Evolutionary conservation across 768 basidiomycete species (phyloP).

Genomic region (Tricholomella constricta): DNA sequence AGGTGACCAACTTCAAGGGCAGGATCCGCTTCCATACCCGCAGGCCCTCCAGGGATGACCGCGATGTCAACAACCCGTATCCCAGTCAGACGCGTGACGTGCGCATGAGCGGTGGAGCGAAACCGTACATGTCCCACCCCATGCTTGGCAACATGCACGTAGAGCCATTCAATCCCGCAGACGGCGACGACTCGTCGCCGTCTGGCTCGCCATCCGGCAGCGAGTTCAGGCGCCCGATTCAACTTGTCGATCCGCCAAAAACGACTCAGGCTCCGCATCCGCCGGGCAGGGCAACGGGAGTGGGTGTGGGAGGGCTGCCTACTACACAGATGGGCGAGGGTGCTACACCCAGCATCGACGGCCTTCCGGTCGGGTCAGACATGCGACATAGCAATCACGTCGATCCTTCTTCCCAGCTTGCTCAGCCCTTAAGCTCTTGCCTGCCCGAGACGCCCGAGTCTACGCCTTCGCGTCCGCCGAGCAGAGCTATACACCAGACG

Average conservation of each 20-base stretch:
- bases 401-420: too few species aligned
- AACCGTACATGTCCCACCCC: constrained; percentile 52
- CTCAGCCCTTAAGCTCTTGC: too few species aligned
- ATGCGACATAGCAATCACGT: too few species aligned
- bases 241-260: not conserved
- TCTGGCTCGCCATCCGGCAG: constrained; percentile 13
- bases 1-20: constrained; percentile 38
- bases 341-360: not conserved
- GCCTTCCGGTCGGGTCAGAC: not conserved
- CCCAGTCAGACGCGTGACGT: constrained; percentile 21
- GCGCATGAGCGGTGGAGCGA: constrained; percentile 24
- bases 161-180: constrained; percentile 19
- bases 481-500: too few species aligned
- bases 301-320: not conserved
- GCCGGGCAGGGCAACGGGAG: not conserved
- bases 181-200: constrained; percentile 27
- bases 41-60: constrained; percentile 22
- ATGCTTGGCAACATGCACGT: constrained; percentile 27
- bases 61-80: constrained; percentile 24
- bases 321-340: too few species aligned
- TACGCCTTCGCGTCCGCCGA: too few species aligned
- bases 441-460: too few species aligned
- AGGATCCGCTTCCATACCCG: constrained; percentile 34
- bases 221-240: constrained; percentile 4
- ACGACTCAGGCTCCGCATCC: not conserved